Evolutionary conservation across 495 filamentous ascomycete genomes (phyloP), one percentile per base, ranked within the genome.

Genomic region (Penicillium taxi): DNA sequence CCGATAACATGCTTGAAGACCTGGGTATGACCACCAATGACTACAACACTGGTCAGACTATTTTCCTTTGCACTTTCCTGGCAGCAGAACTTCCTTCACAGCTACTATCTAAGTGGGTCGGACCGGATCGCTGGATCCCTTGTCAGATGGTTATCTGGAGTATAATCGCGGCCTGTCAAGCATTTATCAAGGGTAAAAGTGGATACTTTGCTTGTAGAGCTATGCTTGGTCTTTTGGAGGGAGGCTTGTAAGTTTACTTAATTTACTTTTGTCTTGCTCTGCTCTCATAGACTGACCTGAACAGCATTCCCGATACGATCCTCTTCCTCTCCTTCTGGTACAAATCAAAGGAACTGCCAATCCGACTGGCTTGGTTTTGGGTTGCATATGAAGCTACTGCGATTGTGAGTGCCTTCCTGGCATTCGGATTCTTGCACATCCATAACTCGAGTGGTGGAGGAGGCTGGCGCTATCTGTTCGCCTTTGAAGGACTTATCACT

Each of bases 91-190:
- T 88, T 9, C 83, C 83, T 1, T 86, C 82, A 0, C 83, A 88
- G 47, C 62, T 87, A 0, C 55, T 87, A 16, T 76, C 71, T 16
- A 88, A 90, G 51, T 73, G 70, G 53, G 41, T 90, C 16, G 87
- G 87, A 0, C 84, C 86, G 0, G 86, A 93, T 53, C 72, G 75
- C 20, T 93, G 86, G 83, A 89, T 94, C 35, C 85, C 86, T 0
- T 61, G 80, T 18, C 84, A 90, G 47, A 90, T 90, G 74, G 62
- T 86, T 1, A 66, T 71, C 3, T 93, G 86, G 82, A 83, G 78
- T 49, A 43, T 87, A 6, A 75, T 89, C 21, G 82, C 84, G 0
- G 61, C 66, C 15, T 70, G 65, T 26, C 84, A 90, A 56, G 76
- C 82, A 8, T 78, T 78, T 39, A 50, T 93, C 6, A 67, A 55